Conservation (phyloP, 176 grass and related monocot species). For the Bromus sterilis region DNA sequence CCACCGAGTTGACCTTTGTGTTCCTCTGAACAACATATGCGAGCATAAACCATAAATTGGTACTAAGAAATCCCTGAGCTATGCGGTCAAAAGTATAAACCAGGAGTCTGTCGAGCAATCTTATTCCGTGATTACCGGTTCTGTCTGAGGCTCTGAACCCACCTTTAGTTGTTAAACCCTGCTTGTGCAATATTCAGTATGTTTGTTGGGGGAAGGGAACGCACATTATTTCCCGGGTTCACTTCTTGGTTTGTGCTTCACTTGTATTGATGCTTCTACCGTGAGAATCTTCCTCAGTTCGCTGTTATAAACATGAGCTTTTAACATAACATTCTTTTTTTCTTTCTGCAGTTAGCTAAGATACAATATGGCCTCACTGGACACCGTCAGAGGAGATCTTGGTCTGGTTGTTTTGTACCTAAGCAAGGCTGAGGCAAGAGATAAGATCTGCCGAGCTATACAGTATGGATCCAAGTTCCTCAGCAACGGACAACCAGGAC, state of each 20-base stretch:
- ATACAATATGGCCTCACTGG: conserved; percentile 49
- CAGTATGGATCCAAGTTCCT: conserved; percentile 86
- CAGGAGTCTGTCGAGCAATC: neutral
- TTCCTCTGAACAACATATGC: neutral
- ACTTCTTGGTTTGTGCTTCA: neutral
- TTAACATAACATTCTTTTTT: neutral
- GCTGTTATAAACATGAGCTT: neutral
- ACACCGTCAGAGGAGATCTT: conserved; percentile 56
- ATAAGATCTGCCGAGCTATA: conserved; percentile 83
- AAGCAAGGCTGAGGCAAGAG: conserved; percentile 85
- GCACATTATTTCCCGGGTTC: neutral
- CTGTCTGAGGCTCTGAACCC: neutral
- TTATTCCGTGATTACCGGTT: neutral
- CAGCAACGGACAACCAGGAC: conserved; percentile 67
- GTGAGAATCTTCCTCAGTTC: neutral
- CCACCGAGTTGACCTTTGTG: neutral
- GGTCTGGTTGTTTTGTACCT: conserved; percentile 63
- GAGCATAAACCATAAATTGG: neutral
- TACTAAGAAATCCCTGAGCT: neutral
- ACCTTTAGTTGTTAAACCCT: neutral
- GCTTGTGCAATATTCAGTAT: neutral
- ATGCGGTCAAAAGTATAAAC: neutral
- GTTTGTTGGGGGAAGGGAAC: neutral
- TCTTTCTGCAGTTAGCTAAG: conserved; percentile 8
- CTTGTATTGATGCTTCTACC: neutral